Base-by-base conservation (phyloP, 2,329 filamentous ascomycete species). In the Hymenoscyphus occultus region DNA sequence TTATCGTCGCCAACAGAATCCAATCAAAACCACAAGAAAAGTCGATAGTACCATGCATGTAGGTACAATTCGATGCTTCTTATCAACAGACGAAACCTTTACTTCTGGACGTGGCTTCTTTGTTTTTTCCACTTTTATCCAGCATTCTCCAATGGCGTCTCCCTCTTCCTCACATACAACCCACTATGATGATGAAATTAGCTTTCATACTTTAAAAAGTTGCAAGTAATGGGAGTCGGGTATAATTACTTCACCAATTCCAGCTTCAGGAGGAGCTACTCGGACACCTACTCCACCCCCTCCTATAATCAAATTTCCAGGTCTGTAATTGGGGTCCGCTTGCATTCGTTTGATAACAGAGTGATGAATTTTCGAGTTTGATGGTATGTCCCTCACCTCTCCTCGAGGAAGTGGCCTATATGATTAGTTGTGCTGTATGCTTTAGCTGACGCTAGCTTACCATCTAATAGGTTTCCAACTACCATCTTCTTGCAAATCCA, bases 391-490 rank as follows among this genome's bases (percentile, higher is more conserved):
- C 31, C 54, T 57, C 28, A 39, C 54, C 32, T 57, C 54, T 2
- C 54, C 54, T 35, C 54, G 28, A 5, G 54, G 54, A 32, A 57
- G 54, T 39, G 54, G 54, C 54, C 54, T 57, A 19, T 7, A 32
- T 28, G 3, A 28, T 57, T 57, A 35, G 28, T 5, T 57, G 22
- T 14, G 14, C 32, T 16, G 7, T 13, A 57, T 31, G 5, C 10
- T 22, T 28, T 19, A 2, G 6, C 2, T 12, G n/a, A 12, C n/a
- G 4, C 22, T 3, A n/a, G 16, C 54, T 57, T 35, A 57, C 54
- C 54, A 57, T 57, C 54, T 32, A 14, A 57, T 39, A 32, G 54
- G 54, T 57, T 57, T 57, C 54, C 54, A 57, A 28, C 54, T 57
- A 3, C 54, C 54, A 39, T 57, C 54, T 28, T 57, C 54, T 5